Conservation (phyloP, 2,329 filamentous ascomycete genomes). For the Dactylellina cionopaga region DNA sequence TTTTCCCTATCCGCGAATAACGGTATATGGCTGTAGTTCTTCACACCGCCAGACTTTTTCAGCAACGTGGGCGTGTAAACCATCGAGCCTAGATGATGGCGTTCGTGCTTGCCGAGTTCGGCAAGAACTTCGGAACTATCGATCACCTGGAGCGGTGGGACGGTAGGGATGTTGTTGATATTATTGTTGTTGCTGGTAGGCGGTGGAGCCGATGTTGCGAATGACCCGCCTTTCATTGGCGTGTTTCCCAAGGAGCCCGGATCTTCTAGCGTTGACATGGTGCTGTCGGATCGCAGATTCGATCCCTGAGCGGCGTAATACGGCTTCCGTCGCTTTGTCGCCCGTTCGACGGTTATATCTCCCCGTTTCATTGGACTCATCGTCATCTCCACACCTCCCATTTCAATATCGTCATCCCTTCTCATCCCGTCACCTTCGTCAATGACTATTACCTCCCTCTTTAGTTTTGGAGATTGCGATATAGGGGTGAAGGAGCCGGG, state of each 20-base stretch:
- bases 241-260: conserved; percentile 24
- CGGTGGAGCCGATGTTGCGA: conserved; percentile 2
- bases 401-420: conserved; percentile 46
- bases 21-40: conserved; percentile 72
- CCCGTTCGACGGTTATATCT: conserved; percentile 25
- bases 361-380: conserved; percentile 34
- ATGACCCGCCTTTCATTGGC: conserved; percentile 14
- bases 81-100: conserved; percentile 56
- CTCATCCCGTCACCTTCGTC: conserved; percentile 42
- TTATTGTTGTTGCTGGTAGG: conserved; percentile 1
- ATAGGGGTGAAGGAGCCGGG: conserved; percentile 25
- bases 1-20: conserved; percentile 82
- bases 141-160: conserved; percentile 56
- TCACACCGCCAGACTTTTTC: conserved; percentile 64
- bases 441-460: conserved; percentile 43
- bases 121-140: conserved; percentile 55
- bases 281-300: conserved; percentile 40
- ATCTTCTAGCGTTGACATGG: conserved; percentile 40
- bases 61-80: conserved; percentile 56
- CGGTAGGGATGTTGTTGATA: conserved; percentile 17
- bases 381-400: conserved; percentile 37
- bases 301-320: conserved; percentile 6
- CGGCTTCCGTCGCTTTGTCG: conserved; percentile 29
- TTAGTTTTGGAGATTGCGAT: conserved; percentile 43
- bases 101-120: conserved; percentile 53